A percentile compares a stretch with the other conserved stretches of the same genome.
Evolutionary conservation across 176 grass and related monocot genomes (phyloP).

Genomic region (Zoysia japonica): DNA sequence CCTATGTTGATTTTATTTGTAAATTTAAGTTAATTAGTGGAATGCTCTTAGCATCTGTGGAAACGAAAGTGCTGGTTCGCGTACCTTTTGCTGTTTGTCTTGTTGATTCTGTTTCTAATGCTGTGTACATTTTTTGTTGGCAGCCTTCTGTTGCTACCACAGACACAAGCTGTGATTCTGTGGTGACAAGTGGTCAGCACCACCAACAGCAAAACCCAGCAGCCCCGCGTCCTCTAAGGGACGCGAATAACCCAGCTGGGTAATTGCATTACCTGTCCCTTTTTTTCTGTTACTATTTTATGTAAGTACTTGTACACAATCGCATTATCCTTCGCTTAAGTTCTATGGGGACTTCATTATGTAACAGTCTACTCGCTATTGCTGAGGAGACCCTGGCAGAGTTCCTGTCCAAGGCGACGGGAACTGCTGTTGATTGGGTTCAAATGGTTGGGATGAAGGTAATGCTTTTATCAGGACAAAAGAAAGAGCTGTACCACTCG

Average conservation of each 20-base stretch:
- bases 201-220: conserved; percentile 76
- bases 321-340: background rate
- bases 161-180: conserved; percentile 94
- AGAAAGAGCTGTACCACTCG: conserved; percentile 15
- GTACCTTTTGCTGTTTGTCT: conserved; percentile 9
- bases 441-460: conserved; percentile 99
- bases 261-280: conserved; percentile 33
- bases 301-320: background rate
- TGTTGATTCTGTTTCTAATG: conserved; percentile 25
- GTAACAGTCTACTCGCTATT: conserved; percentile 82
- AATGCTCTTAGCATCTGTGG: background rate
- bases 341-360: conserved; percentile 21
- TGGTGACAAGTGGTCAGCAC: conserved; percentile 94
- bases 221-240: conserved; percentile 73
- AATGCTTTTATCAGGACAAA: background rate
- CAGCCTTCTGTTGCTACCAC: conserved; percentile 81
- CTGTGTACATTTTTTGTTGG: conserved; percentile 27
- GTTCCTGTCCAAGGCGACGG: conserved; percentile 96
- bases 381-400: conserved; percentile 99
- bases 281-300: conserved; percentile 6
- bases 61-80: background rate
- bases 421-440: conserved; percentile 98
- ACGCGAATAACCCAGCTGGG: conserved; percentile 94
- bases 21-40: background rate
- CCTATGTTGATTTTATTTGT: background rate